Evolutionary conservation across 2,329 filamentous ascomycete species (phyloP).

Genomic region (Sclerotinia sclerotiorum): DNA sequence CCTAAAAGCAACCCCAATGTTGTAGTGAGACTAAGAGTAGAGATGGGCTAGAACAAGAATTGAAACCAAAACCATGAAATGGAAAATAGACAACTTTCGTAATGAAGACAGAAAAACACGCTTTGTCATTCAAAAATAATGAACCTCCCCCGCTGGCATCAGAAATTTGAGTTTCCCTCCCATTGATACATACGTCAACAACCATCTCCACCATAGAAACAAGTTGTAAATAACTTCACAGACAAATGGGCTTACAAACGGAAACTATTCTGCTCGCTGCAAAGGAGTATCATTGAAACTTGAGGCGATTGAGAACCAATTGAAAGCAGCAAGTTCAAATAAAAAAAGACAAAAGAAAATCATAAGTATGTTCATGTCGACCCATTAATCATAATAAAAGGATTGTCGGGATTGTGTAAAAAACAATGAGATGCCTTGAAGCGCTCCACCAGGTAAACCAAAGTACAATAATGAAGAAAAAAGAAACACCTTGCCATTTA

Average conservation of each 20-base stretch:
- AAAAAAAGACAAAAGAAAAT: slow-evolving; percentile 11
- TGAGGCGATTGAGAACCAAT: slow-evolving; percentile 7
- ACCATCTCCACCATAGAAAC: slow-evolving; percentile 1
- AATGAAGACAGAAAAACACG: not conserved
- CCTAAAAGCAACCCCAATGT: slow-evolving; percentile 10
- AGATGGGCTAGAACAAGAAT: slow-evolving; percentile 10
- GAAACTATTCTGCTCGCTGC: slow-evolving; percentile 10
- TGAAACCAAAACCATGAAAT: slow-evolving; percentile 4
- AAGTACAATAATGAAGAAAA: slow-evolving; percentile 13
- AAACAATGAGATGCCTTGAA: not conserved
- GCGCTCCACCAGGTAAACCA: slow-evolving; percentile 13
- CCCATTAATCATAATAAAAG: slow-evolving; percentile 20
- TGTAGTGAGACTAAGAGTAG: slow-evolving; percentile 16
- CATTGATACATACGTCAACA: slow-evolving; percentile 16
- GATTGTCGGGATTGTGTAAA: slow-evolving; percentile 8
- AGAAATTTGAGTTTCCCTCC: slow-evolving; percentile 4
- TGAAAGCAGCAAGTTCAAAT: not conserved
- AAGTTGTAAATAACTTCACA: not conserved
- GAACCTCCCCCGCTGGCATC: not conserved
- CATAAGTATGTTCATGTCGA: slow-evolving; percentile 18
- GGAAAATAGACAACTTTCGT: not conserved
- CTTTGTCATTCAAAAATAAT: slow-evolving; percentile 19
- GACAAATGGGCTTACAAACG: not conserved
- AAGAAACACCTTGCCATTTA: slow-evolving; percentile 2
- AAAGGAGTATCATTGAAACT: slow-evolving; percentile 17